A percentile compares a stretch with the other conserved stretches of the same genome.
phyloP scores from a whole-genome alignment of 1,139 yeast genomes.

The Pichia sp. region DNA sequence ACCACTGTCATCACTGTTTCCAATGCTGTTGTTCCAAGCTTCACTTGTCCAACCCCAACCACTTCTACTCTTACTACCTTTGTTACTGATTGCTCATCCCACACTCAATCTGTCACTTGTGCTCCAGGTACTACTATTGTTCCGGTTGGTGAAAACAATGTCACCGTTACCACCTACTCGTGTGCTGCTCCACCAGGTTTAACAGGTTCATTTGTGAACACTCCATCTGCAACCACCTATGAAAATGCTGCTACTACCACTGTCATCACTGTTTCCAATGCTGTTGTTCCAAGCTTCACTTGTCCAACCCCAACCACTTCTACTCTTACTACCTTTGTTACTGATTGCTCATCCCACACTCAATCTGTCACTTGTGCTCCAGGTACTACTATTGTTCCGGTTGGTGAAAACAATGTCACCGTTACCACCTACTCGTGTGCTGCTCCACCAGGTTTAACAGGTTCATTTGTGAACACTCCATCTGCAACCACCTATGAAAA shows the following conservation, averaged over 20 bases:
- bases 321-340: constrained; percentile 2
- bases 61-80: constrained; percentile 2
- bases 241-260: constrained; percentile 12
- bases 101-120: constrained; percentile 1
- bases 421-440: constrained; percentile 8
- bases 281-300: constrained; percentile 10
- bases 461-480: constrained; percentile 3
- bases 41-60: constrained; percentile 7
- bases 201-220: constrained; percentile 9
- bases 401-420: constrained; percentile 3
- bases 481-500: constrained; percentile 3
- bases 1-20: constrained; percentile 11
- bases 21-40: constrained; percentile 11
- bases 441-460: constrained; percentile 4
- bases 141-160: constrained; percentile 1
- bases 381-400: neutral
- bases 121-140: constrained; percentile 1
- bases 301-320: constrained; percentile 6
- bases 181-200: constrained; percentile 3
- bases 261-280: constrained; percentile 10
- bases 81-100: constrained; percentile 4
- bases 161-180: constrained; percentile 6
- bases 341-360: constrained; percentile 2
- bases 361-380: constrained; percentile 2
- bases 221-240: constrained; percentile 1